Conservation (phyloP, 768 basidiomycete species). For the Phylloporus rhodoxanthus region DNA sequence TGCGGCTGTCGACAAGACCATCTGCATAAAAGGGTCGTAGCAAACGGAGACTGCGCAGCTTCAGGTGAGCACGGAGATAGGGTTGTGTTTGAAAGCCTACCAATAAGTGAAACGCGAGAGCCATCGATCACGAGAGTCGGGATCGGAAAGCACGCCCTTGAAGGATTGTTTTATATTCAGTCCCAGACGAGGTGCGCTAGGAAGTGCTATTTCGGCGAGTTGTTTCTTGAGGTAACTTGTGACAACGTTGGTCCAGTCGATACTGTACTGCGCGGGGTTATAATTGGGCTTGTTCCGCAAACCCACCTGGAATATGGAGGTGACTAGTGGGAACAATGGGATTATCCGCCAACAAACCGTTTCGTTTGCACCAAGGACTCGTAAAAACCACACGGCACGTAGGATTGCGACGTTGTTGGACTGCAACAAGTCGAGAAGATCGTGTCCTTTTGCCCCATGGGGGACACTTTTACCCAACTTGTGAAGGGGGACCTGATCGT, state of each 20-base stretch:
- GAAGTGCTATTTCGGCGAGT: constrained; percentile 69
- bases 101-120: constrained; percentile 74
- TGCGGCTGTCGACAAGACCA: constrained; percentile 71
- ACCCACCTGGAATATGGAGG: constrained; percentile 46
- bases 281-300: constrained; percentile 74
- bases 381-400: constrained; percentile 82
- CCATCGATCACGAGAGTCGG: constrained; percentile 68
- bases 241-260: constrained; percentile 80
- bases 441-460: constrained; percentile 80
- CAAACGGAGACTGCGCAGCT: constrained; percentile 50
- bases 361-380: constrained; percentile 84
- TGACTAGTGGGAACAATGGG: not conserved
- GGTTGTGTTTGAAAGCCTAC: constrained; percentile 32
- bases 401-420: constrained; percentile 70
- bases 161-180: constrained; percentile 81
- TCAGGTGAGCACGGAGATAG: constrained; percentile 1
- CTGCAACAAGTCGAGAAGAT: constrained; percentile 75
- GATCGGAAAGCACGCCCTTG: constrained; percentile 72
- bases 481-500: constrained; percentile 72
- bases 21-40: constrained; percentile 75
- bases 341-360: constrained; percentile 42
- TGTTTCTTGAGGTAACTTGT: constrained; percentile 82
- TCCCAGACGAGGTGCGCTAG: constrained; percentile 69
- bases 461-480: constrained; percentile 83
- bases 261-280: constrained; percentile 75